These are phyloP conservation scores for Apiospora pterosperma DNA, from an alignment of 2,329 filamentous ascomycete species.

Conservation along the genomic window DNA sequence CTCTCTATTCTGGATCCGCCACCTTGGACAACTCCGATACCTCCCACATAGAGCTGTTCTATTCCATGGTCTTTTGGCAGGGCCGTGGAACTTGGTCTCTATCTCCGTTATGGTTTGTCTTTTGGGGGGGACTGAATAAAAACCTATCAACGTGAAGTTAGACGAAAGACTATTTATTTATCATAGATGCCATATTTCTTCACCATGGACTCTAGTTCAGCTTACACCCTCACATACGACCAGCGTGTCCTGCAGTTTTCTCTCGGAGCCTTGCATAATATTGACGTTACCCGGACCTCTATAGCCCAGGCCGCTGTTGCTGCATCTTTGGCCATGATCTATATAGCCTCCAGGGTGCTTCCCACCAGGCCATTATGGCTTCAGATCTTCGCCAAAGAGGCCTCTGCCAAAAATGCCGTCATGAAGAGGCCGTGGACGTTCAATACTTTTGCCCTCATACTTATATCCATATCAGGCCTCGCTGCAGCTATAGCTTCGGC, in stretches of 20 bases:
- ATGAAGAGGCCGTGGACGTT: slow-evolving; percentile 28
- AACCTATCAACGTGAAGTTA: too few relatives aligned
- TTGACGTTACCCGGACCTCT: slow-evolving; percentile 9
- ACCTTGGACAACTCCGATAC: background rate
- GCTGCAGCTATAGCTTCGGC: slow-evolving; percentile 28
- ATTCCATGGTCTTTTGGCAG: background rate
- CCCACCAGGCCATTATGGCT: slow-evolving; percentile 36
- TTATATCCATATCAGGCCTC: slow-evolving; percentile 32
- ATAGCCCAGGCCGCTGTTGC: slow-evolving; percentile 28
- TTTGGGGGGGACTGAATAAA: background rate
- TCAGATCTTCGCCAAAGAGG: slow-evolving; percentile 40
- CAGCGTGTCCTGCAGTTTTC: background rate
- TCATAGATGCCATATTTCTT: background rate
- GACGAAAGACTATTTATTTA: background rate
- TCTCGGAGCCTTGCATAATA: background rate
- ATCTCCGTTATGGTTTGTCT: background rate
- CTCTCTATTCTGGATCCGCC: background rate
- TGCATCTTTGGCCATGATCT: slow-evolving; percentile 26
- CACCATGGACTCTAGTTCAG: background rate
- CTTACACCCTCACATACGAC: background rate
- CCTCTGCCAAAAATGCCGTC: background rate
- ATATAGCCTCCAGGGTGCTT: slow-evolving; percentile 19
- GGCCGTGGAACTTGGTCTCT: background rate
- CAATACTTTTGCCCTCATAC: slow-evolving; percentile 34
- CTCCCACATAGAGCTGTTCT: background rate